Evolutionary conservation across 2,329 filamentous ascomycete species (phyloP).

Genomic region (Camptophora hylomeconis): DNA sequence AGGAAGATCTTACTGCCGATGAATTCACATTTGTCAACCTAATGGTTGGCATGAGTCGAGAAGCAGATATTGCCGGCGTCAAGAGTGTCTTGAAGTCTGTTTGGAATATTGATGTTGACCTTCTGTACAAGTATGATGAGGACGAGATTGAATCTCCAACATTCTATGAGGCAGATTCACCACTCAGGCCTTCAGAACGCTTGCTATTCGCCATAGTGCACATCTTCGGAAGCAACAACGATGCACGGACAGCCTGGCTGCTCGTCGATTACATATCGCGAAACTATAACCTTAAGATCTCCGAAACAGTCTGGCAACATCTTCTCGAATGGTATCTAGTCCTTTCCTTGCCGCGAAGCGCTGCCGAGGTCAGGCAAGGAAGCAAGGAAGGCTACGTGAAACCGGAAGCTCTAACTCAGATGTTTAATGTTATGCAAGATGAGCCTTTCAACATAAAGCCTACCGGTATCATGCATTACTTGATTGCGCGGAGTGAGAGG

Average conservation of each 20-base stretch:
- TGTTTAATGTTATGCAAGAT: conserved; percentile 49
- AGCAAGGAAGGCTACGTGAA: conserved; percentile 30
- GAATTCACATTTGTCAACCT: conserved; percentile 41
- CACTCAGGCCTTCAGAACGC: conserved; percentile 43
- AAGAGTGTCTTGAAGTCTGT: conserved; percentile 36
- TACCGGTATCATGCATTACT: conserved; percentile 42
- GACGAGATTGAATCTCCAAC: conserved; percentile 23
- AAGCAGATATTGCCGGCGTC: conserved; percentile 36
- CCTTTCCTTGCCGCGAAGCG: conserved; percentile 32
- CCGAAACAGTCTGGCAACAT: conserved; percentile 48
- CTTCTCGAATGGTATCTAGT: conserved; percentile 56
- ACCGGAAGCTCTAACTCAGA: conserved; percentile 31
- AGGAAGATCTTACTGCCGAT: conserved; percentile 29
- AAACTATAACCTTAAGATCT: conserved; percentile 45
- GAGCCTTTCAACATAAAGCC: conserved; percentile 45
- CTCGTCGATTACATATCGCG: conserved; percentile 51
- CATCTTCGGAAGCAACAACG: conserved; percentile 52
- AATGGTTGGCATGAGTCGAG: conserved; percentile 39
- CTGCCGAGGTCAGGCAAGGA: conserved; percentile 18
- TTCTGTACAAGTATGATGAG: conserved; percentile 24
- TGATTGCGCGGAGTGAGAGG: conserved; percentile 10
- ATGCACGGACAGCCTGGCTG: conserved; percentile 45
- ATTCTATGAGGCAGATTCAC: conserved; percentile 34
- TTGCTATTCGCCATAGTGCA: conserved; percentile 57
- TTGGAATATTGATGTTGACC: conserved; percentile 41